phyloP scores from a whole-genome alignment of 2,329 filamentous ascomycete species.

The Rosellinia necatrix region DNA sequence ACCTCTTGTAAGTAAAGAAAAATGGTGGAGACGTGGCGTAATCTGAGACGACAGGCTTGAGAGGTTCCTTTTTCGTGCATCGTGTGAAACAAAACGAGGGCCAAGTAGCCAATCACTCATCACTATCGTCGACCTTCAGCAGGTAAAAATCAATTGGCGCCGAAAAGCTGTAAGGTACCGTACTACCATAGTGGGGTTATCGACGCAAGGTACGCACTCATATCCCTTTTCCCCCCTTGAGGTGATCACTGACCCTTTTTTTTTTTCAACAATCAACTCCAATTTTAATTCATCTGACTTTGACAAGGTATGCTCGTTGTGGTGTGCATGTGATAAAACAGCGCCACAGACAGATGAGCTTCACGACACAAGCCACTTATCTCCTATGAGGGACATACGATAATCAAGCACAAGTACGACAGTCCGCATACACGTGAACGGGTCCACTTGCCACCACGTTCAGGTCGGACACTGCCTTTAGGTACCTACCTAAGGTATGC shows the following conservation, averaged over 20 bases:
- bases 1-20: neutral
- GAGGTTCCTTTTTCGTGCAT: neutral
- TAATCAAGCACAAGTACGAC: too few species aligned
- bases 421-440: too few species aligned
- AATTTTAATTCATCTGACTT: neutral
- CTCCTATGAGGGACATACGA: too few species aligned
- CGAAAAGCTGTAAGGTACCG: slow-evolving; percentile 25
- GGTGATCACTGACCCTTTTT: neutral
- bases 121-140: neutral
- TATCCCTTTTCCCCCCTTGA: slow-evolving; percentile 3
- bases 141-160: slow-evolving; percentile 2
- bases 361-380: too few species aligned
- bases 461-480: neutral
- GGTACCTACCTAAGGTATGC: neutral
- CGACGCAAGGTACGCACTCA: neutral
- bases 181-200: too few species aligned
- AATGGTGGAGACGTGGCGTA: slow-evolving; percentile 20
- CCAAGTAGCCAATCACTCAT: slow-evolving; percentile 1
- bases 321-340: too few species aligned
- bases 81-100: slow-evolving; percentile 18
- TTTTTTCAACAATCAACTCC: neutral
- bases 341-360: too few species aligned
- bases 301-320: too few species aligned
- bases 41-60: slow-evolving; percentile 14
- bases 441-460: neutral